Evolutionary conservation across 306 rosid species (phyloP).

Genomic region (Trichosanthes cucumerina): DNA sequence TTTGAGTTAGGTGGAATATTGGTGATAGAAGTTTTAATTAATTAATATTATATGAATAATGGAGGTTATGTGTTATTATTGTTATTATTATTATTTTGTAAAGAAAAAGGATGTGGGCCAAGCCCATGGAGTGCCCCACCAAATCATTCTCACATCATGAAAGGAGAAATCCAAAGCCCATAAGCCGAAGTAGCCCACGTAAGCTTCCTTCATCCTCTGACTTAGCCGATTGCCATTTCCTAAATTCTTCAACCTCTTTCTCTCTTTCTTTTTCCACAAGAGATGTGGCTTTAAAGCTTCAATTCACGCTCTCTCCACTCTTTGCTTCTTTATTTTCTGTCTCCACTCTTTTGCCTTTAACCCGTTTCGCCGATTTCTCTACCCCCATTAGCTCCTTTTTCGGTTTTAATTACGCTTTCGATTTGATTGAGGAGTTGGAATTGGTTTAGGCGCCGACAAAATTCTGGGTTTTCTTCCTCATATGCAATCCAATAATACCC

Average conservation of each 20-base stretch:
- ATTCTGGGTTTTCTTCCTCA: slow-evolving; percentile 20
- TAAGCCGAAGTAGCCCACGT: slow-evolving; percentile 20
- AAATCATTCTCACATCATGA: slow-evolving; percentile 40
- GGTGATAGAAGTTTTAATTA: neutral
- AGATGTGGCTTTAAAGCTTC: slow-evolving; percentile 17
- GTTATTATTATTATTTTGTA: neutral
- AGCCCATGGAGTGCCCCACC: slow-evolving; percentile 53
- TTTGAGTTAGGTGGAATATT: slow-evolving; percentile 1
- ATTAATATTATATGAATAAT: neutral
- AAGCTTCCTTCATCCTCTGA: slow-evolving; percentile 8
- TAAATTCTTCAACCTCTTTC: neutral
- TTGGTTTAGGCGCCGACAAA: slow-evolving; percentile 30
- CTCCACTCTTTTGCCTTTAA: slow-evolving; percentile 21
- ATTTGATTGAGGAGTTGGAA: slow-evolving; percentile 9
- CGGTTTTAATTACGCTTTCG: neutral
- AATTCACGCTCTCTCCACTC: slow-evolving; percentile 36
- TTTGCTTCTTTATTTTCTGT: slow-evolving; percentile 11
- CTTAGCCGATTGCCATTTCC: neutral
- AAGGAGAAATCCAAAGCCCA: slow-evolving; percentile 28
- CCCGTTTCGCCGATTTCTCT: slow-evolving; percentile 8
- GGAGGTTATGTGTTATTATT: too few relatives aligned
- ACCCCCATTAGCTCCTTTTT: neutral
- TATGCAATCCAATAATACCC: slow-evolving; percentile 6
- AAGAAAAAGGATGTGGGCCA: slow-evolving; percentile 23
- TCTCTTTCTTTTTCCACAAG: neutral